phyloP scores from a whole-genome alignment of 305 asterid species.

The Rubia occidens region DNA sequence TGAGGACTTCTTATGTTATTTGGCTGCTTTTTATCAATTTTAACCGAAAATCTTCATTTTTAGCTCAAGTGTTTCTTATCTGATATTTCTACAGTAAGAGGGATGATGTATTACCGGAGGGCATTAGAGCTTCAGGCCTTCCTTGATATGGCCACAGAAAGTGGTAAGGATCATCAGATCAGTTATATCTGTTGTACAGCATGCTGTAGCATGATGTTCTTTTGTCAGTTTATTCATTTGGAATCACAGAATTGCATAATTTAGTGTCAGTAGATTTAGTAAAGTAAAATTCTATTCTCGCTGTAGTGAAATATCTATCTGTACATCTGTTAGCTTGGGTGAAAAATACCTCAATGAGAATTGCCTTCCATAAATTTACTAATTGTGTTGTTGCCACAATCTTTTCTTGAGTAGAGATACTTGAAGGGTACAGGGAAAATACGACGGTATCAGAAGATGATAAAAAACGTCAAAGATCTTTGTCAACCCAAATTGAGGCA shows the following conservation, averaged over 20 bases:
- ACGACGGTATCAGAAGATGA: constrained; percentile 71
- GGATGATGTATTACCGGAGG: constrained; percentile 99
- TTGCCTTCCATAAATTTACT: background rate
- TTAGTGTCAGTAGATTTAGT: background rate
- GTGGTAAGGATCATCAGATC: constrained; percentile 34
- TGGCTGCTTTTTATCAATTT: constrained; percentile 10
- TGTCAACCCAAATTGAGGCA: constrained; percentile 85
- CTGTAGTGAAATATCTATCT: background rate
- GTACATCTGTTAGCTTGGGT: background rate
- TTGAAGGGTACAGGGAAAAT: constrained; percentile 75
- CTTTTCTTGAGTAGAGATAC: constrained; percentile 54
- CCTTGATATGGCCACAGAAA: constrained; percentile 92
- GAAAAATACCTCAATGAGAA: background rate
- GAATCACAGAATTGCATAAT: constrained; percentile 1
- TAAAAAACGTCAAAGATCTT: constrained; percentile 84
- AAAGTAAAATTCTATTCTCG: background rate
- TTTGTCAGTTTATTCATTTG: background rate
- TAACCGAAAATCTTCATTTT: constrained; percentile 13
- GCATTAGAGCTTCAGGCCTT: constrained; percentile 98
- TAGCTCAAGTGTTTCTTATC: constrained; percentile 17
- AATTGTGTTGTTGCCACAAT: background rate
- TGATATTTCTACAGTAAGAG: constrained; percentile 62
- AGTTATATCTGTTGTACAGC: background rate
- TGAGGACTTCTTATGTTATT: constrained; percentile 1
- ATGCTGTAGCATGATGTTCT: background rate